Base-by-base conservation (phyloP, 2,329 filamentous ascomycete genomes). In the Colletotrichum spinosum region DNA sequence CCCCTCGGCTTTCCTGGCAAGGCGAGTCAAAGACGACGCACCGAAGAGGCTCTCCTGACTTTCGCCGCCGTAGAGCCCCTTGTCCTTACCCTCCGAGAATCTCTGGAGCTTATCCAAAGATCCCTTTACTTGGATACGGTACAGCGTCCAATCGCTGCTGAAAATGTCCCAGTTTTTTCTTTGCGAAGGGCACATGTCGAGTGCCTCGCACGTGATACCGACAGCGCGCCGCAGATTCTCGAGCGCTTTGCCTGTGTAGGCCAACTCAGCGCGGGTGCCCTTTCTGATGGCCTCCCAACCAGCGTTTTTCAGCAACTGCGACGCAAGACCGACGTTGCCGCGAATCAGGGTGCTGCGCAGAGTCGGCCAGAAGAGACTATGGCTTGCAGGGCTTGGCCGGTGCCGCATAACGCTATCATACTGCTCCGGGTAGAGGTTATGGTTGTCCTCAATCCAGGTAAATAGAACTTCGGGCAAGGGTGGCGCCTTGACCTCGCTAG, bases 291-390 rank as follows among this genome's bases (percentile, higher is more conserved):
- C 82, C 68, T 89, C 90, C 86, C 96, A 97, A 38, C 92, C 92
- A 10, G 93, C 93, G 57, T 88, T 86, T 62, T 84, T 86, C 52
- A 98, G 82, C 35, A 97, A 78, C 51, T 85, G 80, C n/a, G 90
- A 83, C 1, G 90, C 90, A 46, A 88, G 87, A 12, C 76, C 71
- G 48, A 97, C 86, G 63, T 91, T 90, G 46, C 94, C 95, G 51
- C 94, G 91, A 34, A 97, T 81, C 25, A 94, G 82, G 12, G 89
- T 83, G 60, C 88, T 87, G 70, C 90, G 92, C n/a, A 97, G 81
- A 1, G 89, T 89, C 73, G 94, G 92, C 95, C 95, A 98, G 78
- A 93, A 98, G 41, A 91, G 82, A 34, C 84, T 81, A 72, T 96
- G 92, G 48, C 88, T 88, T 2, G 93, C 91, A 25, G 94, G 92